Conservation (phyloP, 1,284 basidiomycete species). For the Trichosporon coremiiforme region DNA sequence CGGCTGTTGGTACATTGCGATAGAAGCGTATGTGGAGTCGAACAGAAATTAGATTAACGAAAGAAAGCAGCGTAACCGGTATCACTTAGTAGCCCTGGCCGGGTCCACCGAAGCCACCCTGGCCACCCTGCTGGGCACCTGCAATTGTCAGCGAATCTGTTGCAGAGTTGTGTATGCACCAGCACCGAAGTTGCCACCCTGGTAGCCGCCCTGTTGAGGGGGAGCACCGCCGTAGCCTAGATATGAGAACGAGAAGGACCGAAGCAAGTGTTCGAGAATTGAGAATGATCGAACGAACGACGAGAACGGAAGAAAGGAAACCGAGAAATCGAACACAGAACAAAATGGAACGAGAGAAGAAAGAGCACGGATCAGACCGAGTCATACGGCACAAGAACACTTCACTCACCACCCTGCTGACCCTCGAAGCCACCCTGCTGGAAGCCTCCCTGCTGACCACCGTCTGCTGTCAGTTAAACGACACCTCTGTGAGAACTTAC, state of each 20-base stretch:
- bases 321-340: conserved; percentile 17
- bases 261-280: conserved; percentile 8
- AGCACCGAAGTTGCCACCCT: conserved; percentile 37
- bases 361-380: conserved; percentile 20
- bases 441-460: conserved; percentile 51
- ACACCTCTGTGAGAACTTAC: conserved; percentile 29
- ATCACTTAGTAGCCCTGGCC: conserved; percentile 39
- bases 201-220: conserved; percentile 29
- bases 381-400: conserved; percentile 6
- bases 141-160: conserved; percentile 26
- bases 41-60: conserved; percentile 11
- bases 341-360: conserved; percentile 14
- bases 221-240: conserved; percentile 30
- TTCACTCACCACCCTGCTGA: conserved; percentile 35
- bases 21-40: conserved; percentile 19
- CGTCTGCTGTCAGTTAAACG: conserved; percentile 20
- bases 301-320: conserved; percentile 14
- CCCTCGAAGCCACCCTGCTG: conserved; percentile 53
- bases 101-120: conserved; percentile 40
- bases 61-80: conserved; percentile 17
- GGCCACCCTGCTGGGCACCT: conserved; percentile 35
- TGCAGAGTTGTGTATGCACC: conserved; percentile 24
- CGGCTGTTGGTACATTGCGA: conserved; percentile 18
- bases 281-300: conserved; percentile 15
- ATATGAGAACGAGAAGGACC: conserved; percentile 13